phyloP scores from a whole-genome alignment of 495 filamentous ascomycete genomes.

The Evernia prunastri region DNA sequence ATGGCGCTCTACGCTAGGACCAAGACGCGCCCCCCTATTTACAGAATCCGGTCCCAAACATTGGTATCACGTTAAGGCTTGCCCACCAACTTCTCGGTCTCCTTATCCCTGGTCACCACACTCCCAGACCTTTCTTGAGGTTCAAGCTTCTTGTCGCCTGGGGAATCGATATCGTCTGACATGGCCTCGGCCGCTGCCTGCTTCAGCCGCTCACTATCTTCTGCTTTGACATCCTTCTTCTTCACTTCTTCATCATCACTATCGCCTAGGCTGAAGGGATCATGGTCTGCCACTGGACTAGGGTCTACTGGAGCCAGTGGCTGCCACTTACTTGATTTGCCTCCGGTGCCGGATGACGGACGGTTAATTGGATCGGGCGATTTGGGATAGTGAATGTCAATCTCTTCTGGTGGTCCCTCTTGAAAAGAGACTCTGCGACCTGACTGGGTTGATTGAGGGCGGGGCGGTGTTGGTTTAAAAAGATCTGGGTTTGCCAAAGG shows the following conservation, averaged over 20 bases:
- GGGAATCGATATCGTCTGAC: slow-evolving; percentile 40
- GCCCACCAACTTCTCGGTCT: slow-evolving; percentile 38
- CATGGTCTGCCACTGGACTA: slow-evolving; percentile 79
- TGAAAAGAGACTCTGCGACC: slow-evolving; percentile 74
- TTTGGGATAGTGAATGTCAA: slow-evolving; percentile 66
- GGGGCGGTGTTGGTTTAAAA: slow-evolving; percentile 64
- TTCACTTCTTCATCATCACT: slow-evolving; percentile 90
- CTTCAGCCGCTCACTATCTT: slow-evolving; percentile 65
- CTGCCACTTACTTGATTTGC: slow-evolving; percentile 92
- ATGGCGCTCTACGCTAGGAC: background rate
- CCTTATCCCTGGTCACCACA: slow-evolving; percentile 38
- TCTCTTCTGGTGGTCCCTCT: slow-evolving; percentile 65
- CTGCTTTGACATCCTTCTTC: slow-evolving; percentile 53
- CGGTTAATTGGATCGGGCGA: slow-evolving; percentile 47
- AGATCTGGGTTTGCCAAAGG: slow-evolving; percentile 72
- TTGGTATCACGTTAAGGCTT: slow-evolving; percentile 25
- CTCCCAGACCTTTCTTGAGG: slow-evolving; percentile 33
- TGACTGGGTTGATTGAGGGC: slow-evolving; percentile 49
- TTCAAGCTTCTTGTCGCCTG: slow-evolving; percentile 29
- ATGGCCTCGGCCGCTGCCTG: slow-evolving; percentile 62
- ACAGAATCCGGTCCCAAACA: slow-evolving; percentile 5
- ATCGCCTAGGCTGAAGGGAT: slow-evolving; percentile 93
- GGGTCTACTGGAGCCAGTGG: slow-evolving; percentile 84
- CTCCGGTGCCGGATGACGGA: slow-evolving; percentile 34
- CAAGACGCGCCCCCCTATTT: slow-evolving; percentile 4